Conservation (phyloP, 352 stramenopile species). For the Stephanocyclus meneghinianus region DNA sequence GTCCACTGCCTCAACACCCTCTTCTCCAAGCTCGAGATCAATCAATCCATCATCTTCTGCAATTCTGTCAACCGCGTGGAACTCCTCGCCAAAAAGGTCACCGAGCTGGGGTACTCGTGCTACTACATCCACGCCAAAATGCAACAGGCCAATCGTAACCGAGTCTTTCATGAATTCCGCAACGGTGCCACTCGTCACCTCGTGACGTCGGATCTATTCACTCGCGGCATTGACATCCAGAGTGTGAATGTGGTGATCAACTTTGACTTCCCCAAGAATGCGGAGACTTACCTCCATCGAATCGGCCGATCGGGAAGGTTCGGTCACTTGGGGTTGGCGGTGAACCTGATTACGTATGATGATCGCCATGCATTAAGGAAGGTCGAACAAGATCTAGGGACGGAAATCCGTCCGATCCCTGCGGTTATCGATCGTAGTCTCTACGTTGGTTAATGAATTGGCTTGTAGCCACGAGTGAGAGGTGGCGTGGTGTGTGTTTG, state of each 20-base stretch:
- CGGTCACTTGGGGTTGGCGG: conserved; percentile 97
- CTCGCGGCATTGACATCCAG: conserved; percentile 99
- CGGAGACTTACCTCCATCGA: conserved; percentile 99
- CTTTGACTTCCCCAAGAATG: conserved; percentile 99
- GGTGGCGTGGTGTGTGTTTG: conserved; percentile 53
- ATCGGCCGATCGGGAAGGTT: conserved; percentile 98
- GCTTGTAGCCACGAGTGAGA: conserved; percentile 42
- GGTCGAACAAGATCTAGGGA: conserved; percentile 99
- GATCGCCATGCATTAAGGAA: conserved; percentile 96
- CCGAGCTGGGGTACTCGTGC: conserved; percentile 98
- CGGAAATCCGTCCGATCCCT: conserved; percentile 98
- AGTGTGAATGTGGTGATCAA: conserved; percentile 99
- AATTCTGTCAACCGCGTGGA: conserved; percentile 99
- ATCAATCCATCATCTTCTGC: conserved; percentile 99
- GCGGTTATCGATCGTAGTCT: conserved; percentile 96
- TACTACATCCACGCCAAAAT: conserved; percentile 99
- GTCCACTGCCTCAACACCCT: conserved; percentile 99
- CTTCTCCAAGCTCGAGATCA: conserved; percentile 98
- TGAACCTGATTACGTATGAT: conserved; percentile 99
- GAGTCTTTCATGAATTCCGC: conserved; percentile 99
- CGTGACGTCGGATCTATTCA: conserved; percentile 98
- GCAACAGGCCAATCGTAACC: conserved; percentile 98
- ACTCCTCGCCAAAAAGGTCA: conserved; percentile 99
- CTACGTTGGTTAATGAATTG: conserved; percentile 88
- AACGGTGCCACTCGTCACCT: conserved; percentile 96